Evolutionary conservation across 805 yeast genomes (phyloP).

Genomic region (Saturnispora diversa): DNA sequence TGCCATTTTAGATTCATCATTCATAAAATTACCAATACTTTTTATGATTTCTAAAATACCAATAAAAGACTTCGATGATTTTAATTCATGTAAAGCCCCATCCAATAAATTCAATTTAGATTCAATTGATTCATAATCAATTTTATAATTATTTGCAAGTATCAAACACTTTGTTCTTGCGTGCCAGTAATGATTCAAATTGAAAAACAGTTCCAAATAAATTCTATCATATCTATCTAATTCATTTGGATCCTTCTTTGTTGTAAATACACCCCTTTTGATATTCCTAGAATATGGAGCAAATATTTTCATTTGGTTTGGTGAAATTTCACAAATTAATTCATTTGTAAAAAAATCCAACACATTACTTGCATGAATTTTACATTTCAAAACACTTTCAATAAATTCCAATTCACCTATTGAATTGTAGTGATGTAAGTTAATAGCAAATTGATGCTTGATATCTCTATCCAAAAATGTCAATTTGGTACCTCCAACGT

Average conservation of each 20-base stretch:
- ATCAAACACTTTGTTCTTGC: conserved; percentile 59
- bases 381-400: conserved; percentile 51
- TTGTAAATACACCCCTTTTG: conserved; percentile 28
- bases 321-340: conserved; percentile 53
- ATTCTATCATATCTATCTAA: conserved; percentile 65
- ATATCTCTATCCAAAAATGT: conserved; percentile 60
- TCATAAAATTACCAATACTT: conserved; percentile 74
- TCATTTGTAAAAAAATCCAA: conserved; percentile 64
- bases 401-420: conserved; percentile 49
- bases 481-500: conserved; percentile 30
- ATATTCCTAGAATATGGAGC: conserved; percentile 58
- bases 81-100: conserved; percentile 47
- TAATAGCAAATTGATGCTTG: conserved; percentile 75
- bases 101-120: conserved; percentile 50
- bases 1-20: conserved; percentile 58
- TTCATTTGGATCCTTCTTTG: conserved; percentile 48
- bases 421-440: conserved; percentile 54
- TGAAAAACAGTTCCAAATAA: conserved; percentile 58
- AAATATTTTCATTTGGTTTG: conserved; percentile 45
- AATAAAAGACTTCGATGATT: conserved; percentile 45
- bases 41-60: conserved; percentile 57
- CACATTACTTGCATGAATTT: conserved; percentile 47
- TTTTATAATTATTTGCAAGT: conserved; percentile 48
- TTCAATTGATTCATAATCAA: conserved; percentile 57
- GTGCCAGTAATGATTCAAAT: conserved; percentile 63